Conservation (phyloP, 2,329 filamentous ascomycete species). For the Botryotinia calthae region DNA sequence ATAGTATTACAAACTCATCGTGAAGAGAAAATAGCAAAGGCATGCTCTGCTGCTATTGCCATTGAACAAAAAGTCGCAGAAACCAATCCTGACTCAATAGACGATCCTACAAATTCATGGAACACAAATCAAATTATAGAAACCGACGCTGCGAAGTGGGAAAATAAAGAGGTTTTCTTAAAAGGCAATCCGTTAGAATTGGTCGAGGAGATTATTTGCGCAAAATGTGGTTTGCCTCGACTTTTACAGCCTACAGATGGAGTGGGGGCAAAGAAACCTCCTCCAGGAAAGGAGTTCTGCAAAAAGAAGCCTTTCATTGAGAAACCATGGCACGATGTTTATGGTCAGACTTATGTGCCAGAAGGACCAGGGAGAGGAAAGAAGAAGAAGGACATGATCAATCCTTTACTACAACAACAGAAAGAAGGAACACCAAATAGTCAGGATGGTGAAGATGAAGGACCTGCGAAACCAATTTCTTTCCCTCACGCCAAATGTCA, state of each 20-base stretch:
- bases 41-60: slow-evolving; percentile 60
- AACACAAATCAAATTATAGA: slow-evolving; percentile 48
- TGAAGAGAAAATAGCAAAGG: slow-evolving; percentile 73
- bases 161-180: slow-evolving; percentile 65
- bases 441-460: slow-evolving; percentile 45
- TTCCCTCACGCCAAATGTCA: slow-evolving; percentile 66
- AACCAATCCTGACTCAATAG: slow-evolving; percentile 27
- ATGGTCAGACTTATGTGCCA: slow-evolving; percentile 76
- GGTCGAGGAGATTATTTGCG: slow-evolving; percentile 69
- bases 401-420: slow-evolving; percentile 37
- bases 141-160: slow-evolving; percentile 67
- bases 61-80: slow-evolving; percentile 52
- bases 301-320: slow-evolving; percentile 76
- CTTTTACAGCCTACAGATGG: slow-evolving; percentile 71
- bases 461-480: slow-evolving; percentile 59
- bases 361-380: slow-evolving; percentile 74
- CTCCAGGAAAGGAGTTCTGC: slow-evolving; percentile 71
- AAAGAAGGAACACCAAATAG: slow-evolving; percentile 43
- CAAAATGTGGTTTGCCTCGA: slow-evolving; percentile 70
- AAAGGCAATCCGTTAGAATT: slow-evolving; percentile 72
- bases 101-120: slow-evolving; percentile 48
- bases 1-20: slow-evolving; percentile 72
- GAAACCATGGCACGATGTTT: slow-evolving; percentile 74
- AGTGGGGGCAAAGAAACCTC: slow-evolving; percentile 62
- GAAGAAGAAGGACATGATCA: slow-evolving; percentile 76